Conservation (phyloP, 108 stramenopile genomes). For the Halocafeteria seosinensis region DNA sequence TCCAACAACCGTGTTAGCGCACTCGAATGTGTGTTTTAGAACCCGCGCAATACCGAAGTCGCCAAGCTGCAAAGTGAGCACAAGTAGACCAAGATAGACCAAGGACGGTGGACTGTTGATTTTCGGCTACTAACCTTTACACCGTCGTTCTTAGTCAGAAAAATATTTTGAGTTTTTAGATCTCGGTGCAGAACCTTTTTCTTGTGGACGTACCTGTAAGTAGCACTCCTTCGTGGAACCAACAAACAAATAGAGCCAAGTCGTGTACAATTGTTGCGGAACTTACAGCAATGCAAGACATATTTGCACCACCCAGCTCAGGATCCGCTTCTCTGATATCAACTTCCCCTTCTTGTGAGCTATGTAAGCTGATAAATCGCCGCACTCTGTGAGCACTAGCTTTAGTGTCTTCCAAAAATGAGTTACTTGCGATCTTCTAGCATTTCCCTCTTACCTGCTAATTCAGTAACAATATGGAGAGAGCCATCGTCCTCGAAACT, state of each 20-base stretch:
- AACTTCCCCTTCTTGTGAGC: background rate
- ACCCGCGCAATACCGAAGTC: slow-evolving; percentile 29
- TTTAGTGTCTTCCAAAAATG: too few species aligned
- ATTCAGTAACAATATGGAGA: background rate
- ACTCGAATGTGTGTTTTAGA: background rate
- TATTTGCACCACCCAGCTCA: background rate
- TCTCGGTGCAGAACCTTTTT: slow-evolving; percentile 36
- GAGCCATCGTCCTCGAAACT: background rate
- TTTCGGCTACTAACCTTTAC: too few species aligned
- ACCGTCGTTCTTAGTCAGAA: slow-evolving; percentile 9
- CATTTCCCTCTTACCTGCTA: background rate
- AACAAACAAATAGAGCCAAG: background rate
- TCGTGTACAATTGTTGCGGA: background rate
- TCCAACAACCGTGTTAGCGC: background rate
- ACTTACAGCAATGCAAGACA: background rate
- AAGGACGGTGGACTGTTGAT: too few species aligned
- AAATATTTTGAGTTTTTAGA: slow-evolving; percentile 29
- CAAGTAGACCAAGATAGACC: too few species aligned
- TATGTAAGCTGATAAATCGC: too few species aligned
- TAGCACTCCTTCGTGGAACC: background rate
- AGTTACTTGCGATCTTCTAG: background rate
- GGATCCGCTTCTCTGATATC: background rate
- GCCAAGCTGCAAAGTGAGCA: too few species aligned
- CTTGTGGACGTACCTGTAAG: slow-evolving; percentile 11
- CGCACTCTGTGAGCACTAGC: too few species aligned